phyloP scores from a whole-genome alignment of 129 eudicot genomes.

The Gnaphalium uliginosum region DNA sequence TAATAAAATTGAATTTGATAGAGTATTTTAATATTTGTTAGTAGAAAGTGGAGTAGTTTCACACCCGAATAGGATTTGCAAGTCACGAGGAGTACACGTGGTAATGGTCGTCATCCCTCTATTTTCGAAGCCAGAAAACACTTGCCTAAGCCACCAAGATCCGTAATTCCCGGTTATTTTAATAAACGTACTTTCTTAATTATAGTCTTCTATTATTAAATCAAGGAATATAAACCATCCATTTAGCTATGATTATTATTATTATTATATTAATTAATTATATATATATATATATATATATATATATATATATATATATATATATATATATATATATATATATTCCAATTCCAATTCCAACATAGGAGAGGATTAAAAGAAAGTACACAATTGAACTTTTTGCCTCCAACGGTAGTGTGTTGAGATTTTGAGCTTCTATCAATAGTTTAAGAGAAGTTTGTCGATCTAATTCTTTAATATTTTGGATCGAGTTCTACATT shows the following conservation, averaged over 20 bases:
- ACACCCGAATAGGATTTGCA: neutral
- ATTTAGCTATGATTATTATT: too few relatives aligned
- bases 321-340: too few relatives aligned
- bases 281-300: too few relatives aligned
- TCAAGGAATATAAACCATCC: too few relatives aligned
- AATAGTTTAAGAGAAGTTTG: neutral
- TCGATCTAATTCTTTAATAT: neutral
- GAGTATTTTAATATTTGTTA: too few relatives aligned
- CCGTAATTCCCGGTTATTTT: slow-evolving; percentile 32
- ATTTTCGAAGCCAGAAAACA: slow-evolving; percentile 2
- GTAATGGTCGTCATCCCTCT: slow-evolving; percentile 22
- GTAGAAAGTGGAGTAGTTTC: slow-evolving; percentile 4
- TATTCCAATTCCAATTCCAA: too few relatives aligned
- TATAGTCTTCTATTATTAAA: too few relatives aligned
- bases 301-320: too few relatives aligned
- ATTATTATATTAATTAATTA: too few relatives aligned
- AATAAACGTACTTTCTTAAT: neutral
- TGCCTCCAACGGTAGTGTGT: neutral
- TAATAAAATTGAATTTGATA: too few relatives aligned
- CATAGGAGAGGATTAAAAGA: too few relatives aligned
- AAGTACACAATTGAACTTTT: neutral
- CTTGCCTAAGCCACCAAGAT: slow-evolving; percentile 31
- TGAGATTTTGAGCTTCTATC: neutral
- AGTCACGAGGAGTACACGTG: slow-evolving; percentile 35
- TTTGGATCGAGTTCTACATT: neutral